Evolutionary conservation across 2,329 filamentous ascomycete genomes (phyloP).

Genomic region (Lachnellula suecica): DNA sequence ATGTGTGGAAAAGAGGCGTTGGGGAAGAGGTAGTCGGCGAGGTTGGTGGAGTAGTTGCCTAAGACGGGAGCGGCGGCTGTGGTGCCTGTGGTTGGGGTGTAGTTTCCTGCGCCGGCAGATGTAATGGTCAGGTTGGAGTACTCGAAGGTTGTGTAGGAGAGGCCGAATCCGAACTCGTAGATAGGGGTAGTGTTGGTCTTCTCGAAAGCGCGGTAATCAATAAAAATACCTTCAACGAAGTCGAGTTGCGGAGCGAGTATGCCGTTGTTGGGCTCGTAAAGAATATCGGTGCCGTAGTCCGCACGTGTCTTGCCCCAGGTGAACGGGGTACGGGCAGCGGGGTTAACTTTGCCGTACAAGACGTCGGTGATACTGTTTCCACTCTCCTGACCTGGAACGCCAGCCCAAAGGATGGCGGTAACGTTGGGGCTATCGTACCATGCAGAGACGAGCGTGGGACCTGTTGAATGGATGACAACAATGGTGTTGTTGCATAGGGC

Average conservation of each 20-base stretch:
- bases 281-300: slow-evolving; percentile 42
- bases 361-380: slow-evolving; percentile 78
- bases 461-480: slow-evolving; percentile 84
- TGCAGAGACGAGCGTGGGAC: slow-evolving; percentile 73
- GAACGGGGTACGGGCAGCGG: slow-evolving; percentile 75
- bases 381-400: slow-evolving; percentile 79
- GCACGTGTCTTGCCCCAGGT: slow-evolving; percentile 68
- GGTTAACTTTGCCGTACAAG: slow-evolving; percentile 80
- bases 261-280: slow-evolving; percentile 64
- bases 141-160: slow-evolving; percentile 77
- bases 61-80: slow-evolving; percentile 64
- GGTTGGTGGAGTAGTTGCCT: slow-evolving; percentile 60
- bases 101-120: slow-evolving; percentile 19
- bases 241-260: slow-evolving; percentile 65
- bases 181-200: slow-evolving; percentile 60
- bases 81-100: slow-evolving; percentile 55
- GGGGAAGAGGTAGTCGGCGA: slow-evolving; percentile 69
- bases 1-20: slow-evolving; percentile 48
- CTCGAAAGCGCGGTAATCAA: slow-evolving; percentile 80
- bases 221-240: slow-evolving; percentile 76
- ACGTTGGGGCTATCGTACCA: slow-evolving; percentile 77
- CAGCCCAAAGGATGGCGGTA: slow-evolving; percentile 81
- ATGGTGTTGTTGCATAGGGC: slow-evolving; percentile 82
- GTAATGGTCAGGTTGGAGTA: slow-evolving; percentile 64
- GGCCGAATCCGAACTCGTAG: slow-evolving; percentile 79